Base-by-base conservation (phyloP, 2,329 filamentous ascomycete genomes). In the Allantophomopsis cytisporea region DNA sequence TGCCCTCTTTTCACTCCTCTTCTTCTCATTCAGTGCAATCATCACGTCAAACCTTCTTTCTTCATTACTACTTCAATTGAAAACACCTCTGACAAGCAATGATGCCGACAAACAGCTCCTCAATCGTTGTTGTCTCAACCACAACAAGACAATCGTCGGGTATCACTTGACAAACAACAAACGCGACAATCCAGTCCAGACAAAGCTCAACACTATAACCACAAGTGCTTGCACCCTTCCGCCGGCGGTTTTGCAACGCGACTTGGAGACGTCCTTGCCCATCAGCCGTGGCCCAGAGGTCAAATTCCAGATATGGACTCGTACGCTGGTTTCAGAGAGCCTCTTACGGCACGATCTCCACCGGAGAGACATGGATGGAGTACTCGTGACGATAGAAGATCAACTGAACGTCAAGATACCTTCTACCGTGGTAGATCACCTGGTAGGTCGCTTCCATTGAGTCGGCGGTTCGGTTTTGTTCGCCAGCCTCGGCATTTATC, bases 371-470 rank as follows among this genome's bases (percentile, higher is more conserved):
- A 51, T 37, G 52, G 43, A 32, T 58, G 54, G 54, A 49, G 49
- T 39, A 49, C 52, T 48, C 54, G 54, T 28, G 53, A 57, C 40
- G 52, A 52, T 40, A 43, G 37, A 32, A 51, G 53, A 41, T 36
- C 45, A 33, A 44, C 28, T 31, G 46, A 47, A 15, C 33, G 38
- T 17, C 18, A 49, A 21, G 73, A 82, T 51, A 68, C 63, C 33
- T 79, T 77, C 46, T 78, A 80, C 49, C 71, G 79, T 43, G 72
- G 71, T 44, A 71, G 80, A 56, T 84, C 80, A 50, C 80, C 80
- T 58, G 78, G 80, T 84, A 69, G 56, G 77, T 71, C 46, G 41
- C 23, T 28, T 28, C 23, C 8, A 28, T 28, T 28, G 23, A 28
- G 11, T 10, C 23, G 3, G 8, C 8, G 23, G 7, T 28, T 28